These are phyloP conservation scores for Backusella circina DNA, from an alignment of 192 early-diverging fungal species.

Conservation along the genomic window DNA sequence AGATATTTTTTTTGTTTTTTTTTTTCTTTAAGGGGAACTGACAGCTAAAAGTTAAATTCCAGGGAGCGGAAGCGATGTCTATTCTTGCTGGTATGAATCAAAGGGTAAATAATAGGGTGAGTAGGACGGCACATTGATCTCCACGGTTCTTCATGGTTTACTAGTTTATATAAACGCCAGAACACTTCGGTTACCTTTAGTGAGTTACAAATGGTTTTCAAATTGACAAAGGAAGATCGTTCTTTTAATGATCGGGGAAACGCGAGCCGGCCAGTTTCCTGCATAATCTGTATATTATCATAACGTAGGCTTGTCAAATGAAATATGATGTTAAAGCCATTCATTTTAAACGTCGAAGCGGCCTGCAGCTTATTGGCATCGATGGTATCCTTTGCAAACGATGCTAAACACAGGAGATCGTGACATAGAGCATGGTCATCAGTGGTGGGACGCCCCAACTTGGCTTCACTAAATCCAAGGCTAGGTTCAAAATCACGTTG, in stretches of 20 bases:
- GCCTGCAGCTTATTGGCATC: neutral
- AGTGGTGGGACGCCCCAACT: neutral
- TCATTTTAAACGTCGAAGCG: too few relatives aligned
- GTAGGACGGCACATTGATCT: neutral
- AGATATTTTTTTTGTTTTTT: too few relatives aligned
- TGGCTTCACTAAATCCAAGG: neutral
- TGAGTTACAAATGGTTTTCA: slow-evolving; percentile 4
- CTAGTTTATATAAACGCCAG: slow-evolving; percentile 5
- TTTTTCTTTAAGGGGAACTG: too few relatives aligned
- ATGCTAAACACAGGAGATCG: neutral
- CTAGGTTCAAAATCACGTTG: neutral
- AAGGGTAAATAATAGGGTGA: slow-evolving; percentile 3
- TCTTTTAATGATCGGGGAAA: neutral
- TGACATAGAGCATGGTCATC: neutral
- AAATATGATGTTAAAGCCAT: too few relatives aligned
- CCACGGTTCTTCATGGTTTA: neutral
- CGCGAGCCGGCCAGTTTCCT: too few relatives aligned
- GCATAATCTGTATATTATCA: too few relatives aligned
- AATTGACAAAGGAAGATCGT: neutral
- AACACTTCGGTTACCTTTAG: slow-evolving; percentile 5
- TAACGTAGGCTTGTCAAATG: too few relatives aligned
- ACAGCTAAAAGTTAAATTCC: neutral
- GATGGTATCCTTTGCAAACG: neutral
- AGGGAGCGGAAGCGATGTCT: neutral
- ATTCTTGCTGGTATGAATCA: neutral